A percentile compares a stretch with the other conserved stretches of the same genome.
Evolutionary conservation across 2,329 filamentous ascomycete species (phyloP).

Genomic region (Lachnellula cervina): DNA sequence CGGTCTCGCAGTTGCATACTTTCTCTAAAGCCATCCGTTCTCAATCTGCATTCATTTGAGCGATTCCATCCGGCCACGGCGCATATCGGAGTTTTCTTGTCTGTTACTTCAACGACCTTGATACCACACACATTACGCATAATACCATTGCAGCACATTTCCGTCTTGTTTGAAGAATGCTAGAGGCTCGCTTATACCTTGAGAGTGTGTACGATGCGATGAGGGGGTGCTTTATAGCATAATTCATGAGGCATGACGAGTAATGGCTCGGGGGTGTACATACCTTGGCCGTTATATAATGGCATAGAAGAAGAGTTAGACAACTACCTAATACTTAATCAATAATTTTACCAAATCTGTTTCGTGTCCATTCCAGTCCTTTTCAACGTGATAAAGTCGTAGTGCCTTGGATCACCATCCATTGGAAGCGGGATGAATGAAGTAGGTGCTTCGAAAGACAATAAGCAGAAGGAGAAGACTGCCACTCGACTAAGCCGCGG

Average conservation of each 20-base stretch:
- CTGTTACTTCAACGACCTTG: not conserved
- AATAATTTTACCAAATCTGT: too few relatives aligned
- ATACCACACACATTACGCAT: not conserved
- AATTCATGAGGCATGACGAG: not conserved
- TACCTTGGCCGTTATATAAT: not conserved
- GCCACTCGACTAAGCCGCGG: too few relatives aligned
- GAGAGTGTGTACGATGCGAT: not conserved
- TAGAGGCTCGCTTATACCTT: not conserved
- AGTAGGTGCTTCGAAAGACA: too few relatives aligned
- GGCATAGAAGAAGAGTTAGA: not conserved
- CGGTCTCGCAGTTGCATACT: slow-evolving; percentile 38
- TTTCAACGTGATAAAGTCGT: too few relatives aligned
- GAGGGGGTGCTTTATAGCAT: not conserved
- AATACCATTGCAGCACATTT: not conserved
- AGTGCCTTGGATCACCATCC: too few relatives aligned
- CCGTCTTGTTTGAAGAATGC: not conserved
- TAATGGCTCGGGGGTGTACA: not conserved
- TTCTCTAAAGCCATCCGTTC: slow-evolving; percentile 34
- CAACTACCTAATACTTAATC: too few relatives aligned
- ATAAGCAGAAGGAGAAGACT: too few relatives aligned
- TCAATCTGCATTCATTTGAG: not conserved
- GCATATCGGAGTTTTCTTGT: not conserved
- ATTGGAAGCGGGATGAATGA: too few relatives aligned
- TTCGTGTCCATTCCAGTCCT: too few relatives aligned
- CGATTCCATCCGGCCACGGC: not conserved